A percentile compares a stretch with the other conserved stretches of the same genome.
phyloP scores from a whole-genome alignment of 1,284 basidiomycete species.

The Naganishia cerealis region DNA sequence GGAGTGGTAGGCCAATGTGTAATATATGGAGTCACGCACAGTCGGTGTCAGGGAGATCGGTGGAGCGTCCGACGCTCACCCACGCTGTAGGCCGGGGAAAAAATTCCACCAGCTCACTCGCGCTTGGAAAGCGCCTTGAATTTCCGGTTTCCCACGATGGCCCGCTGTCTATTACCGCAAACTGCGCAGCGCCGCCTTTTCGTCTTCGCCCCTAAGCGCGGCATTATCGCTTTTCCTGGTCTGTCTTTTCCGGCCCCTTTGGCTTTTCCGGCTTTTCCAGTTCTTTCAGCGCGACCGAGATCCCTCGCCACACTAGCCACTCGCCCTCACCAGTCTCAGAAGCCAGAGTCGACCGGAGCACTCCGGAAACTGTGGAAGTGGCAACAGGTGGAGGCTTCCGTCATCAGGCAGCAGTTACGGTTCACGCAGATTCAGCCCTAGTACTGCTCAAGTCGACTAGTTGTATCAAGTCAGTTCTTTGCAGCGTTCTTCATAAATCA shows the following conservation, averaged over 20 bases:
- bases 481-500: not conserved
- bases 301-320: conserved; percentile 1
- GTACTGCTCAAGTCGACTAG: no score
- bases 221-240: not conserved
- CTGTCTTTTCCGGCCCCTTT: not conserved
- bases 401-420: not conserved
- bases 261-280: not conserved
- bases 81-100: conserved; percentile 2
- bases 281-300: not conserved
- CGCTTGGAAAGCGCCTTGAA: not conserved
- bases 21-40: conserved; percentile 15
- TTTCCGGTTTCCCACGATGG: conserved; percentile 20
- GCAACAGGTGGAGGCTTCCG: not conserved
- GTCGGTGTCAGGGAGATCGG: conserved; percentile 6
- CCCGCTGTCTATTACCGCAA: not conserved
- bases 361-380: no score
- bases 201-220: not conserved
- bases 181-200: not conserved
- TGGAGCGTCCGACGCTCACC: not conserved
- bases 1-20: not conserved
- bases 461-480: not conserved
- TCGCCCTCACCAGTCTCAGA: not conserved
- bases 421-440: not conserved
- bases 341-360: no score
- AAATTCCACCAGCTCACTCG: conserved; percentile 9